These are phyloP conservation scores for Davidsoniella virescens DNA, from an alignment of 2,329 filamentous ascomycete species.

Conservation along the genomic window DNA sequence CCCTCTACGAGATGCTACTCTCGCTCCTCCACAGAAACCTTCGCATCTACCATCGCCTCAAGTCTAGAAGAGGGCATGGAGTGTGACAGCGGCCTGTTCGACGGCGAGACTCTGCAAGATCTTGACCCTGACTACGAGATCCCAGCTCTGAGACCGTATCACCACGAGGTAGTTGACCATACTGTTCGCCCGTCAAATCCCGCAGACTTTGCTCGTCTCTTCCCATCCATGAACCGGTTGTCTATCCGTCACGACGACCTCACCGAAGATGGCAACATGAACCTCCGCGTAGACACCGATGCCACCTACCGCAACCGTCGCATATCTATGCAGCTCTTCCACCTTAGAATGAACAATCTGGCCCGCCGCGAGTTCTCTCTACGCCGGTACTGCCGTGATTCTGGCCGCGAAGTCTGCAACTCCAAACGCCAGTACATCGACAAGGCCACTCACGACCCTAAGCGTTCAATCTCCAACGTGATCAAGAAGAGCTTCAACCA, in stretches of 20 bases:
- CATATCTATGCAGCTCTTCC: slow-evolving; percentile 65
- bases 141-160: slow-evolving; percentile 40
- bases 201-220: slow-evolving; percentile 66
- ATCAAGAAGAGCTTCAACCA: slow-evolving; percentile 7
- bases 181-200: slow-evolving; percentile 64
- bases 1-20: slow-evolving; percentile 28
- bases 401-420: slow-evolving; percentile 82
- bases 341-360: slow-evolving; percentile 87
- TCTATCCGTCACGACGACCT: slow-evolving; percentile 81
- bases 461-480: slow-evolving; percentile 9
- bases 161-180: slow-evolving; percentile 43
- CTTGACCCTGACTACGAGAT: slow-evolving; percentile 22
- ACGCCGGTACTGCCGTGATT: slow-evolving; percentile 80
- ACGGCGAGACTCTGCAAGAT: slow-evolving; percentile 17
- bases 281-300: slow-evolving; percentile 66
- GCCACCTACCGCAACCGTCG: slow-evolving; percentile 48
- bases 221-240: slow-evolving; percentile 68
- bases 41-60: slow-evolving; percentile 55
- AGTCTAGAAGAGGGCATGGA: slow-evolving; percentile 33
- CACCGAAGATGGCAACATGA: slow-evolving; percentile 89
- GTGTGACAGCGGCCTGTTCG: slow-evolving; percentile 21
- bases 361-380: slow-evolving; percentile 76
- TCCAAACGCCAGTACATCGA: slow-evolving; percentile 55
- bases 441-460: neutral
- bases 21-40: slow-evolving; percentile 58